A percentile compares a stretch with the other conserved stretches of the same genome.
Conservation (phyloP, 768 basidiomycete species). For the Hericium rajendrae region DNA sequence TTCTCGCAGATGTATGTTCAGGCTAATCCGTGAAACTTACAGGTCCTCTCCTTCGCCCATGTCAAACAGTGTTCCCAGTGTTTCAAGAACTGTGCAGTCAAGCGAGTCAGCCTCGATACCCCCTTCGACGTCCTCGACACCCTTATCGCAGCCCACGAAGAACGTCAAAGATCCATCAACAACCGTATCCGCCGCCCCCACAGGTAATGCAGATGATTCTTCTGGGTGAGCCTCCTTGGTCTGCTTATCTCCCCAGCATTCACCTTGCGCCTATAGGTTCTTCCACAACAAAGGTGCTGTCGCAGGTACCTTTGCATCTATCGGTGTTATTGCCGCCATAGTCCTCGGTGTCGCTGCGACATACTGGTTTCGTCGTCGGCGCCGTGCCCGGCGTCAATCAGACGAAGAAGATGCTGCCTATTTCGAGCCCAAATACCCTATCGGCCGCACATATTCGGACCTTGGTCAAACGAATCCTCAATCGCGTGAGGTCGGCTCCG, state of each 20-base stretch:
- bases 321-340: conserved; percentile 12
- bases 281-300: conserved; percentile 9
- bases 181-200: neutral
- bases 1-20: neutral
- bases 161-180: neutral
- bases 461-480: neutral
- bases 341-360: neutral
- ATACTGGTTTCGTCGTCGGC: neutral
- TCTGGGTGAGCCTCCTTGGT: neutral
- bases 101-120: neutral
- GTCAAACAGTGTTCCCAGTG: neutral
- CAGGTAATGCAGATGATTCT: neutral
- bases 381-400: neutral
- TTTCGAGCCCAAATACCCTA: conserved; percentile 6
- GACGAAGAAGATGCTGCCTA: neutral
- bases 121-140: no score
- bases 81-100: no score
- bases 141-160: no score
- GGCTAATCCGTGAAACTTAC: neutral
- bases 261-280: conserved; percentile 1
- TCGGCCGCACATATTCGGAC: neutral
- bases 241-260: conserved; percentile 9
- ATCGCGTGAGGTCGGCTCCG: conserved; percentile 4
- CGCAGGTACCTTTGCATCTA: conserved; percentile 18
- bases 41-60: neutral